Conservation (phyloP, 179 eudicot genomes). For the Spinacia oleracea region DNA sequence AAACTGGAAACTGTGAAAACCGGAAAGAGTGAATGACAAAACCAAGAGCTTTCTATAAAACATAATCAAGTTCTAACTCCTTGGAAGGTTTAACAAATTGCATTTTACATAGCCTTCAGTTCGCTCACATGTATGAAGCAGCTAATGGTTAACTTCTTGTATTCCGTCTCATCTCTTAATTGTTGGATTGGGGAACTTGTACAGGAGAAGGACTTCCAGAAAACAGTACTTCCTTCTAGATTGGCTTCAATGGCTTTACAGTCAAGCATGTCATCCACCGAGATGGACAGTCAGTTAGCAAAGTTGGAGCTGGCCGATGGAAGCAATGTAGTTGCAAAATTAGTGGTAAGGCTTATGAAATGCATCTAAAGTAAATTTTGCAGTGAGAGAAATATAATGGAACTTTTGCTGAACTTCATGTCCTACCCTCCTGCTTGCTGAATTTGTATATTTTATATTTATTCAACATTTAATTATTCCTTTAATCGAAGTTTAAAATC, state of each 20-base stretch:
- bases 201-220: slow-evolving; percentile 59
- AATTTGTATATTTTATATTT: not conserved
- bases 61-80: not conserved
- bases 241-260: slow-evolving; percentile 58
- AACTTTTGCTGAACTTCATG: slow-evolving; percentile 7
- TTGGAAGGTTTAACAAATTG: not conserved
- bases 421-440: not conserved
- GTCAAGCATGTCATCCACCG: slow-evolving; percentile 43
- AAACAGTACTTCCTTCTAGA: slow-evolving; percentile 59
- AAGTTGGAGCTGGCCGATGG: slow-evolving; percentile 81
- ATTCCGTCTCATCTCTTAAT: slow-evolving; percentile 1
- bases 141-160: not conserved
- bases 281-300: slow-evolving; percentile 49
- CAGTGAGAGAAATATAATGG: not conserved
- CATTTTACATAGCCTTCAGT: not conserved
- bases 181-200: slow-evolving; percentile 12
- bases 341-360: slow-evolving; percentile 67
- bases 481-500: not conserved
- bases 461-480: not conserved
- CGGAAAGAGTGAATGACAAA: not conserved
- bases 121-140: not conserved
- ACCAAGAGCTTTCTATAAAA: not conserved
- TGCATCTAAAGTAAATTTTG: not conserved
- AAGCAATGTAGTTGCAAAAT: slow-evolving; percentile 59
- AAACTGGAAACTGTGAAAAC: not conserved